Percentiles rank a stretch among this genome's conserved stretches.
phyloP scores from a whole-genome alignment of 2,329 filamentous ascomycete species.

The Corinectria fuckeliana region DNA sequence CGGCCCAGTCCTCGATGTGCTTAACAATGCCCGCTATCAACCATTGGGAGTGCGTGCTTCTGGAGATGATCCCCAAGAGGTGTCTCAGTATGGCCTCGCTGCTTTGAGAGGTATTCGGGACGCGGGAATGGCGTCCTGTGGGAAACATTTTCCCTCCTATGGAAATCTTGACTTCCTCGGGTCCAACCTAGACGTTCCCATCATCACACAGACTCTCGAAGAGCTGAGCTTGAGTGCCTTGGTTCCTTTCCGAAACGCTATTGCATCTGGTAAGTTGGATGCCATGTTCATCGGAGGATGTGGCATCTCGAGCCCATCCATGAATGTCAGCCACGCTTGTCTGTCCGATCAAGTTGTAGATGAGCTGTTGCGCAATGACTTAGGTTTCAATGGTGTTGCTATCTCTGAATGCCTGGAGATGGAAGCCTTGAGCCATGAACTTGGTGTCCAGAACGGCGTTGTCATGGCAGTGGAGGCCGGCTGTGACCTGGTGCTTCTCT shows the following conservation, averaged over 20 bases:
- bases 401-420: slow-evolving; percentile 97
- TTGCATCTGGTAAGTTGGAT: slow-evolving; percentile 80
- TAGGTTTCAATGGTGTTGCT: slow-evolving; percentile 89
- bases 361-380: slow-evolving; percentile 83
- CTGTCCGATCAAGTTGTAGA: slow-evolving; percentile 93
- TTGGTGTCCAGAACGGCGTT: slow-evolving; percentile 94
- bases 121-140: slow-evolving; percentile 85
- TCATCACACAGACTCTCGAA: slow-evolving; percentile 93
- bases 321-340: slow-evolving; percentile 96
- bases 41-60: slow-evolving; percentile 88
- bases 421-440: slow-evolving; percentile 93
- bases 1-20: slow-evolving; percentile 89
- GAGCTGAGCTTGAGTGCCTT: slow-evolving; percentile 91
- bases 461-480: slow-evolving; percentile 98
- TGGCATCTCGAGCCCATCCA: slow-evolving; percentile 86
- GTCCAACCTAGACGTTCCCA: slow-evolving; percentile 88
- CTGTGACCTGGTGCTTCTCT: slow-evolving; percentile 89
- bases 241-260: slow-evolving; percentile 90
- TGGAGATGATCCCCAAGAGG: slow-evolving; percentile 93
- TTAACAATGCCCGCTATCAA: slow-evolving; percentile 92
- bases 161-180: slow-evolving; percentile 94
- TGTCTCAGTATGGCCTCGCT: slow-evolving; percentile 89
- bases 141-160: slow-evolving; percentile 96
- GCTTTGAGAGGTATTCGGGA: slow-evolving; percentile 93
- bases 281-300: slow-evolving; percentile 96